Percentiles rank a stretch among this genome's conserved stretches.
Evolutionary conservation across 805 yeast genomes (phyloP).

Genomic region (Yamadazyma tumulicola): DNA sequence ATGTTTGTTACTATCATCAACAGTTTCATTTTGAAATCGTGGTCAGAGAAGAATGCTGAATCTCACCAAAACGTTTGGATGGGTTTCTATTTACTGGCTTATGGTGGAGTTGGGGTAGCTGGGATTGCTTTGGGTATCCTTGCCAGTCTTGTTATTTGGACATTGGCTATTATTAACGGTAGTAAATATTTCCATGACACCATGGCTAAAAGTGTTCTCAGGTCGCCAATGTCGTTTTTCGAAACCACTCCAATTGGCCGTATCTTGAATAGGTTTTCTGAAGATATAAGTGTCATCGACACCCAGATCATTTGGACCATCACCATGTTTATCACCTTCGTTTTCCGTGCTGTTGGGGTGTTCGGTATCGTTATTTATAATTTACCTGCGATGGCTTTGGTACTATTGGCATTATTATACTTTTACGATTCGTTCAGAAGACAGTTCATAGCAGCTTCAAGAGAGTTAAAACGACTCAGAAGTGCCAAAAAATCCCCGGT

Average conservation of each 20-base stretch:
- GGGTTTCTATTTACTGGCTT: conserved; percentile 21
- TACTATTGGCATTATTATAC: conserved; percentile 21
- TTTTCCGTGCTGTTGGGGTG: conserved; percentile 23
- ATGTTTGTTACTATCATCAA: conserved; percentile 20
- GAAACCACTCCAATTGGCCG: conserved; percentile 42
- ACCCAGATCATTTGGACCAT: conserved; percentile 31
- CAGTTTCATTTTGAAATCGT: conserved; percentile 27
- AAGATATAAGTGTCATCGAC: conserved; percentile 33
- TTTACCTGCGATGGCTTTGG: conserved; percentile 31
- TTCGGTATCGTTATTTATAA: conserved; percentile 28
- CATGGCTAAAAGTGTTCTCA: conserved; percentile 31
- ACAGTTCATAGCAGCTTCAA: conserved; percentile 31
- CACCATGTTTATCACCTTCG: conserved; percentile 19
- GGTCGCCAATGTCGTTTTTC: conserved; percentile 41
- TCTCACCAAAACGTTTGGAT: conserved; percentile 24
- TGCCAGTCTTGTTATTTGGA: conserved; percentile 29
- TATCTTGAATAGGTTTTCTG: conserved; percentile 37
- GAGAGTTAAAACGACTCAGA: conserved; percentile 31
- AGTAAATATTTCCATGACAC: conserved; percentile 33
- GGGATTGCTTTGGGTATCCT: conserved; percentile 24
- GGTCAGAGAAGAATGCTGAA: conserved; percentile 32
- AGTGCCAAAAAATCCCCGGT: conserved; percentile 31
- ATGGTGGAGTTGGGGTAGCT: conserved; percentile 25
- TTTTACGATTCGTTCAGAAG: conserved; percentile 30
- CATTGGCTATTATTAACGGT: conserved; percentile 27